Base-by-base conservation (phyloP, 768 basidiomycete species). In the Tricholoma saponaceum region DNA sequence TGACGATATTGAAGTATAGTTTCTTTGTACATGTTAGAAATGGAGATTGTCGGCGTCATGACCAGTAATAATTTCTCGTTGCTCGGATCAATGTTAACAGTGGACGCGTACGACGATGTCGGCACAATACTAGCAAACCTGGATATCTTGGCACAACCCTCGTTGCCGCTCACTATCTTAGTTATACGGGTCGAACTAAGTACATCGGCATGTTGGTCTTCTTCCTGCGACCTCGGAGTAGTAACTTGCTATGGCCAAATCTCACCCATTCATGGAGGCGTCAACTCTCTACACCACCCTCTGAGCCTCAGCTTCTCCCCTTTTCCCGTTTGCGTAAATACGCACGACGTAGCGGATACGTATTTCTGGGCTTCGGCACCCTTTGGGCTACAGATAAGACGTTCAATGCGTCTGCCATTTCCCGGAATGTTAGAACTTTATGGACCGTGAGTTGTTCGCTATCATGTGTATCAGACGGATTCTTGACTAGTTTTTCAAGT, bases 361-460 rank as follows among this genome's bases (percentile, higher is more conserved):
- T 75, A 13, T 59, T 66, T 9, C 60, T 76, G 1, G 75, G 80
- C 13, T 59, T 79, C 3, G 79, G 78, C 1, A 63, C 71, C 0
- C 44, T 76, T 2, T 85, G 76, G 61, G 66, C 64, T 2, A 64
- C 76, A n/a, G 85, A 87, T 65, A 76, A 66, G 54, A 62, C 71
- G 12, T 83, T 76, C 65, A 85, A 86, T 70, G 84, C 84, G 0
- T 82, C 83, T 26, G 79, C 86, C 1, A 72, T 85, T 6, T 68
- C 71, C 12, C 70, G 85, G 54, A 86, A 81, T 65, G 55, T 83
- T 33, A 71, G 82, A 58, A 85, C 84, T 5, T 70, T 83, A 28
- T 76, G 75, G 72, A 78, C 81, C 16, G 81, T 81, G 57, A 52
- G 78, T 70, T 4, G 6, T 28, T 51, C 8, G 55, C 23, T 51